Conservation (phyloP, 2,329 filamentous ascomycete species). For the Neonectria hederae region DNA sequence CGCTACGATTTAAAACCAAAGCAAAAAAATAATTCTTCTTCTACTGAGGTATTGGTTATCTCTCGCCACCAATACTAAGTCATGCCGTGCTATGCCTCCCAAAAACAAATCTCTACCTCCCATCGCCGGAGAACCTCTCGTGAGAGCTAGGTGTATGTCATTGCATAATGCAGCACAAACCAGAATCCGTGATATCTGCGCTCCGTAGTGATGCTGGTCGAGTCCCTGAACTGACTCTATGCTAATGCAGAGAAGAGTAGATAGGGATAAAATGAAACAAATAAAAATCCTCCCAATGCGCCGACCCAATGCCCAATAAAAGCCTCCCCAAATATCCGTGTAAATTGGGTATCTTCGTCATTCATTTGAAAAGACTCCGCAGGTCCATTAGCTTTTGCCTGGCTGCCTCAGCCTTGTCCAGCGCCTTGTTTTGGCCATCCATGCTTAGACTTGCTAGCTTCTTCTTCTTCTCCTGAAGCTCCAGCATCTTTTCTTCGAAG, state of each 20-base stretch:
- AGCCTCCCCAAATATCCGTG: slow-evolving; percentile 23
- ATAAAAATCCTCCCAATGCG: slow-evolving; percentile 32
- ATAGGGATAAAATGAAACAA: slow-evolving; percentile 40
- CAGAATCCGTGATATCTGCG: slow-evolving; percentile 30
- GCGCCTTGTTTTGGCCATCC: slow-evolving; percentile 67
- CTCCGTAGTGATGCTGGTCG: slow-evolving; percentile 29
- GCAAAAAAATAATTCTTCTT: slow-evolving; percentile 33
- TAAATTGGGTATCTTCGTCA: slow-evolving; percentile 26
- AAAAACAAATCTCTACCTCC: slow-evolving; percentile 21
- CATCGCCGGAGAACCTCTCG: slow-evolving; percentile 38
- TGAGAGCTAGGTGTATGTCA: slow-evolving; percentile 42
- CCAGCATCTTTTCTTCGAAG: slow-evolving; percentile 93
- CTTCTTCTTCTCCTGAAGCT: slow-evolving; percentile 91
- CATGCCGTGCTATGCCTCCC: slow-evolving; percentile 21
- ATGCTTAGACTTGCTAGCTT: slow-evolving; percentile 88
- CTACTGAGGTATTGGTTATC: slow-evolving; percentile 28
- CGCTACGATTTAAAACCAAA: slow-evolving; percentile 25
- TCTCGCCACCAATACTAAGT: slow-evolving; percentile 28
- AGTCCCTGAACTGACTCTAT: slow-evolving; percentile 22
- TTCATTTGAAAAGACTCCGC: slow-evolving; percentile 65
- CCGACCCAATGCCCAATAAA: slow-evolving; percentile 33
- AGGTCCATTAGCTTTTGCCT: slow-evolving; percentile 70
- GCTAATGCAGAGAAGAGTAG: slow-evolving; percentile 36
- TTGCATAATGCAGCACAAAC: slow-evolving; percentile 27
- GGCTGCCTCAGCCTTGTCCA: slow-evolving; percentile 64